These are phyloP conservation scores for Phylloporus scabripes DNA, from an alignment of 768 basidiomycete genomes.

Conservation along the genomic window DNA sequence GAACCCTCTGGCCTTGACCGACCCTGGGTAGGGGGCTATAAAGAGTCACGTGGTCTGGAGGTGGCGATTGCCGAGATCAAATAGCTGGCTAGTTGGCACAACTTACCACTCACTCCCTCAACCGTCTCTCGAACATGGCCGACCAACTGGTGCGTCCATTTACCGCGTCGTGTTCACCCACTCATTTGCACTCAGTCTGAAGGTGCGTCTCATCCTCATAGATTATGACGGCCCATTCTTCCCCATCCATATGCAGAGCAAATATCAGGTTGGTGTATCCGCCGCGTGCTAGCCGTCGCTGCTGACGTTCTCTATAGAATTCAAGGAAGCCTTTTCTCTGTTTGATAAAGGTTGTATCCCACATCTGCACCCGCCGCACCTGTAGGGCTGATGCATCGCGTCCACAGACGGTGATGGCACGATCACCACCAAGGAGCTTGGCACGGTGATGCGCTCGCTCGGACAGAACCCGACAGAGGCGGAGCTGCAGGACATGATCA, in stretches of 20 bases:
- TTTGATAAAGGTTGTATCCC: slow-evolving; percentile 78
- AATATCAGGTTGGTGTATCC: slow-evolving; percentile 65
- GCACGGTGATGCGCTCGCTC: slow-evolving; percentile 89
- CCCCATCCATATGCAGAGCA: slow-evolving; percentile 54
- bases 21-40: slow-evolving; percentile 17
- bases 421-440: slow-evolving; percentile 86
- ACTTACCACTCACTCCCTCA: not conserved
- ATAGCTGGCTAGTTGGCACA: not conserved
- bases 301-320: slow-evolving; percentile 51
- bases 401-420: slow-evolving; percentile 81
- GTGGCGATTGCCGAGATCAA: slow-evolving; percentile 34
- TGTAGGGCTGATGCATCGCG: not conserved
- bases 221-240: not conserved
- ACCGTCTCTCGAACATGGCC: slow-evolving; percentile 39
- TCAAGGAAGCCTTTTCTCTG: slow-evolving; percentile 98
- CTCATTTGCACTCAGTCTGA: slow-evolving; percentile 42
- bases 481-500: slow-evolving; percentile 93
- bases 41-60: slow-evolving; percentile 18
- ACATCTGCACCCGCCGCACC: too few relatives aligned
- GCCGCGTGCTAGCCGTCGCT: not conserved
- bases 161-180: slow-evolving; percentile 2
- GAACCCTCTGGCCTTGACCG: not conserved
- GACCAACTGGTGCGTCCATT: slow-evolving; percentile 48
- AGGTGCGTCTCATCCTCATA: slow-evolving; percentile 37
- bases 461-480: slow-evolving; percentile 92